Percentiles rank a stretch among this genome's conserved stretches.
These are phyloP conservation scores for Croton setiger DNA, from an alignment of 441 rosid species.

Conservation along the genomic window DNA sequence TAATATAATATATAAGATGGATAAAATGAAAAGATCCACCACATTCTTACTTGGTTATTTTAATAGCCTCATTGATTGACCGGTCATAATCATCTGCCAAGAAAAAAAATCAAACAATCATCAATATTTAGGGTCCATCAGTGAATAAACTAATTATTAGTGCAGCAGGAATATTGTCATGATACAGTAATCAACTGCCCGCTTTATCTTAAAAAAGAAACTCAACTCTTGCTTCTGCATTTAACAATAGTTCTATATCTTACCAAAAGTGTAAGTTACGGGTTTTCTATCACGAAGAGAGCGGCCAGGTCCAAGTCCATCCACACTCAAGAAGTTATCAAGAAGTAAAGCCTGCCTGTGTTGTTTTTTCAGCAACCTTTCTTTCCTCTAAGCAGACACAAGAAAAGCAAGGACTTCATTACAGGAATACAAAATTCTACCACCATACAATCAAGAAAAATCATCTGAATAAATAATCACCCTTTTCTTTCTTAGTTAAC, in stretches of 20 bases:
- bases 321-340: constrained; percentile 68
- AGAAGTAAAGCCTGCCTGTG: constrained; percentile 96
- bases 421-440: constrained; percentile 15
- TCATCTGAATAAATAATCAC: not conserved
- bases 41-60: constrained; percentile 77
- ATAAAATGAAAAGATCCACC: not conserved
- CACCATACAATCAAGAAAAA: constrained; percentile 7
- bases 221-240: constrained; percentile 3
- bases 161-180: not conserved
- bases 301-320: constrained; percentile 88
- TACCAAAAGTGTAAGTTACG: constrained; percentile 97
- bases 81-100: constrained; percentile 97
- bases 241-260: constrained; percentile 22
- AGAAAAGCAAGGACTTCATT: constrained; percentile 7
- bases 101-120: constrained; percentile 13
- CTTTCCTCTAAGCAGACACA: constrained; percentile 70
- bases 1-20: not conserved
- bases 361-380: constrained; percentile 88
- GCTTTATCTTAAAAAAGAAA: not conserved
- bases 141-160: too few relatives aligned
- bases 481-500: not conserved
- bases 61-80: constrained; percentile 96
- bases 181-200: not conserved
- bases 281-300: constrained; percentile 97
- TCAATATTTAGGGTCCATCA: too few relatives aligned